A percentile compares a stretch with the other conserved stretches of the same genome.
phyloP scores from a whole-genome alignment of 352 stramenopile genomes.

The Phytophthora capsici region DNA sequence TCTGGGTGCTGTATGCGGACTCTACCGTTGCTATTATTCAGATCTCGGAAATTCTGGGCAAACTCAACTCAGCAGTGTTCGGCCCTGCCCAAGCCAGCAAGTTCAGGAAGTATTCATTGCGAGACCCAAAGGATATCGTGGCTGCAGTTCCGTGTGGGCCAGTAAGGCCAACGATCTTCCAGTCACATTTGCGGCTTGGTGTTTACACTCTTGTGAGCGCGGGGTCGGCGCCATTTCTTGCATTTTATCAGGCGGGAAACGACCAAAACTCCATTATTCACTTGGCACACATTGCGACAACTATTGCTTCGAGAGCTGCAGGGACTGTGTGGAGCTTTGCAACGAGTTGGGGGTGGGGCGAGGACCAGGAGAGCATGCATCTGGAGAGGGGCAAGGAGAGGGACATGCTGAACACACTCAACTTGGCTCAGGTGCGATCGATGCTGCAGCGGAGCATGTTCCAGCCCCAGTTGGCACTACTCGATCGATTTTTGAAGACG shows the following conservation, averaged over 20 bases:
- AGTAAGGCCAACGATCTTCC: slow-evolving; percentile 79
- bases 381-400: slow-evolving; percentile 21
- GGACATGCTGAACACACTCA: slow-evolving; percentile 30
- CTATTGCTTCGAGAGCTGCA: slow-evolving; percentile 75
- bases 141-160: slow-evolving; percentile 66
- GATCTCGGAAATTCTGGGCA: slow-evolving; percentile 60
- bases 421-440: slow-evolving; percentile 38
- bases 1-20: slow-evolving; percentile 85
- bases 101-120: slow-evolving; percentile 82
- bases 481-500: slow-evolving; percentile 65
- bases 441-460: slow-evolving; percentile 75
- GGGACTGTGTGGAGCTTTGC: slow-evolving; percentile 86
- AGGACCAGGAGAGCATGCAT: slow-evolving; percentile 2
- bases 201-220: slow-evolving; percentile 78
- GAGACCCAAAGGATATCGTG: slow-evolving; percentile 71
- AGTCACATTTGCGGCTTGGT: slow-evolving; percentile 77
- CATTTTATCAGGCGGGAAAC: slow-evolving; percentile 86
- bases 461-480: slow-evolving; percentile 63
- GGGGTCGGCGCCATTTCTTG: slow-evolving; percentile 69
- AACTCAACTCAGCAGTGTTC: slow-evolving; percentile 62
- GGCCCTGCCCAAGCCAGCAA: slow-evolving; percentile 74
- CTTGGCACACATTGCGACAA: slow-evolving; percentile 83
- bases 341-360: slow-evolving; percentile 80
- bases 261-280: slow-evolving; percentile 90
- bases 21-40: slow-evolving; percentile 82